phyloP scores from a whole-genome alignment of 805 yeast species.

The Suhomyces vadensis region DNA sequence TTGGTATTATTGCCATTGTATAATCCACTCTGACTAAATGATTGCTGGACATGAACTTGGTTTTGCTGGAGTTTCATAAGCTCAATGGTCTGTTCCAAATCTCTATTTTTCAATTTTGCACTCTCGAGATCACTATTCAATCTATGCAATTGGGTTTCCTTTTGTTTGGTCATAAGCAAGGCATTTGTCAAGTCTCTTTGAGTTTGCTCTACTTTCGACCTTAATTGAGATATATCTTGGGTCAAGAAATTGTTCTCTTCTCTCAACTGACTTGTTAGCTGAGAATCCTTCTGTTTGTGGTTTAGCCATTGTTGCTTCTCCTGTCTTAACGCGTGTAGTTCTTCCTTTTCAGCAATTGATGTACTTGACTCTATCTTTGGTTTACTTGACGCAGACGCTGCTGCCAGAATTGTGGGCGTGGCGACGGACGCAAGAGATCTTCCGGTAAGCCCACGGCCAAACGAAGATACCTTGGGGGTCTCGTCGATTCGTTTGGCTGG shows the following conservation, averaged over 20 bases:
- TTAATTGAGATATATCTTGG: constrained; percentile 25
- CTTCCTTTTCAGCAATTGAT: constrained; percentile 38
- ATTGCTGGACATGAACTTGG: constrained; percentile 23
- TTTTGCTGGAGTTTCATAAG: constrained; percentile 31
- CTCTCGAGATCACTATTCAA: constrained; percentile 62
- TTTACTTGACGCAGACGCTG: constrained; percentile 11
- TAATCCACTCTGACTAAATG: constrained; percentile 3
- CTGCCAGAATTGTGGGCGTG: constrained; percentile 13
- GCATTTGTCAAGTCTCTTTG: constrained; percentile 54
- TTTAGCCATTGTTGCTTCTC: constrained; percentile 53
- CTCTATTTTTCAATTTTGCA: constrained; percentile 51
- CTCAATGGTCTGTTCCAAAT: constrained; percentile 50
- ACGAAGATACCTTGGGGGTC: constrained; percentile 26
- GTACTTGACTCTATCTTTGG: constrained; percentile 14
- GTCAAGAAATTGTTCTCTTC: constrained; percentile 24
- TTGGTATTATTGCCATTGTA: constrained; percentile 4
- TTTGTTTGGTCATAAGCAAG: constrained; percentile 56
- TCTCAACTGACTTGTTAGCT: constrained; percentile 25
- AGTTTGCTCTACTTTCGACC: constrained; percentile 39
- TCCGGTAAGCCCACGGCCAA: constrained; percentile 44
- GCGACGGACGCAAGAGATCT: constrained; percentile 38
- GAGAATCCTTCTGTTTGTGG: constrained; percentile 22
- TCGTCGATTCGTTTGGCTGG: constrained; percentile 54
- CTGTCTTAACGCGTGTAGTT: constrained; percentile 49
- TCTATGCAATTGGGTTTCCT: constrained; percentile 67